phyloP scores from a whole-genome alignment of 352 stramenopile genomes.

The Hyaloperonospora arabidopsidis region DNA sequence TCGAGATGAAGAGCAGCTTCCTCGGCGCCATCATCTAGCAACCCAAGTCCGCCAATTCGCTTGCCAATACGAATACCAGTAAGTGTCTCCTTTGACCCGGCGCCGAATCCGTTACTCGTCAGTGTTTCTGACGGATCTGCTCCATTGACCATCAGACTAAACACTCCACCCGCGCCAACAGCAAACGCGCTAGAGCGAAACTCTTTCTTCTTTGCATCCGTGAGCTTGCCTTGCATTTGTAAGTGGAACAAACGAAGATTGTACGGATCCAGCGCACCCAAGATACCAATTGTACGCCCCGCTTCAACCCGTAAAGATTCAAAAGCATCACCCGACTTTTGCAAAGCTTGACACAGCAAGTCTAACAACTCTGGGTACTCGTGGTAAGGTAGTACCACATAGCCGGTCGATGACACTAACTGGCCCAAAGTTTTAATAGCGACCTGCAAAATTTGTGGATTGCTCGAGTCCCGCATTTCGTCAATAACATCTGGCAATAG shows the following conservation, averaged over 20 bases:
- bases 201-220: constrained; percentile 63
- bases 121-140: constrained; percentile 12
- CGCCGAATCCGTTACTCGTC: constrained; percentile 13
- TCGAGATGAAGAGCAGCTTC: constrained; percentile 41
- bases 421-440: constrained; percentile 81
- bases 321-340: constrained; percentile 76
- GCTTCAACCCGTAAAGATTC: constrained; percentile 72
- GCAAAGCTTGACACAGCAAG: constrained; percentile 61
- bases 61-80: constrained; percentile 38
- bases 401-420: constrained; percentile 74
- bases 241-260: constrained; percentile 79
- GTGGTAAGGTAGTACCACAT: constrained; percentile 76
- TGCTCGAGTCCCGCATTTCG: constrained; percentile 79
- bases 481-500: constrained; percentile 83
- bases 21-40: constrained; percentile 32
- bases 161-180: constrained; percentile 27
- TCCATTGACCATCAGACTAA: constrained; percentile 19
- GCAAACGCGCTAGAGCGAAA: constrained; percentile 42
- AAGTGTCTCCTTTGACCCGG: constrained; percentile 4
- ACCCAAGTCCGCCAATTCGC: constrained; percentile 19
- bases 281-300: constrained; percentile 66
- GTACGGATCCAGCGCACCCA: constrained; percentile 80
- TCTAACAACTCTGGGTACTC: constrained; percentile 81
- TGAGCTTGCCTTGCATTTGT: constrained; percentile 70
- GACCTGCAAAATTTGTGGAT: constrained; percentile 78